Conservation (phyloP, 306 rosid species). For the Comarum palustre region DNA sequence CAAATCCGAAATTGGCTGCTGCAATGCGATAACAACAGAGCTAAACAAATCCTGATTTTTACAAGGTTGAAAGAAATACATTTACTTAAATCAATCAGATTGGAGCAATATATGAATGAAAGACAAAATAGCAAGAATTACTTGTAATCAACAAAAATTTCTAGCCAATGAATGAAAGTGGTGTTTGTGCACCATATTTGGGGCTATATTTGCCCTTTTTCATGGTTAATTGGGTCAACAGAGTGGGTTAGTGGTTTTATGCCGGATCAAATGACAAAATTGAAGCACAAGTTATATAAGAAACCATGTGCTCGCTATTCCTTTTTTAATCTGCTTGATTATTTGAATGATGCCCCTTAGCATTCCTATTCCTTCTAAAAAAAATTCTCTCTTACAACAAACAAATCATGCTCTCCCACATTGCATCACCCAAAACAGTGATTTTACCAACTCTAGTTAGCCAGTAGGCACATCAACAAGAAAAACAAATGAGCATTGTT, state of each 20-base stretch:
- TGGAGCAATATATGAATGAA: neutral
- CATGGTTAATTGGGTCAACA: neutral
- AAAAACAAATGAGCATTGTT: neutral
- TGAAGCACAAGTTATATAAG: neutral
- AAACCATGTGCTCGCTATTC: neutral
- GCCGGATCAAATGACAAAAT: neutral
- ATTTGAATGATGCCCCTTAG: neutral
- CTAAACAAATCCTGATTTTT: neutral
- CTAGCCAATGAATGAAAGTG: neutral
- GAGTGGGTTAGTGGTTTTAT: neutral
- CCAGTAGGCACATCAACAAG: neutral
- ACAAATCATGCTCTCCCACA: neutral
- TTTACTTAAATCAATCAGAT: neutral
- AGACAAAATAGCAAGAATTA: neutral
- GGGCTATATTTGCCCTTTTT: neutral
- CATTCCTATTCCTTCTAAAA: neutral
- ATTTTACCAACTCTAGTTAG: neutral
- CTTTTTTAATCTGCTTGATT: neutral
- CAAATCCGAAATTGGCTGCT: constrained; percentile 1
- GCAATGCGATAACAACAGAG: neutral
- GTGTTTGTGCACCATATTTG: neutral
- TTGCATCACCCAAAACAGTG: neutral
- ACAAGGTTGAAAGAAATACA: neutral
- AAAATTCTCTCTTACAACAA: neutral
- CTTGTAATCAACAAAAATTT: neutral